phyloP scores from a whole-genome alignment of 306 rosid species.

The Gillenia trifoliata region DNA sequence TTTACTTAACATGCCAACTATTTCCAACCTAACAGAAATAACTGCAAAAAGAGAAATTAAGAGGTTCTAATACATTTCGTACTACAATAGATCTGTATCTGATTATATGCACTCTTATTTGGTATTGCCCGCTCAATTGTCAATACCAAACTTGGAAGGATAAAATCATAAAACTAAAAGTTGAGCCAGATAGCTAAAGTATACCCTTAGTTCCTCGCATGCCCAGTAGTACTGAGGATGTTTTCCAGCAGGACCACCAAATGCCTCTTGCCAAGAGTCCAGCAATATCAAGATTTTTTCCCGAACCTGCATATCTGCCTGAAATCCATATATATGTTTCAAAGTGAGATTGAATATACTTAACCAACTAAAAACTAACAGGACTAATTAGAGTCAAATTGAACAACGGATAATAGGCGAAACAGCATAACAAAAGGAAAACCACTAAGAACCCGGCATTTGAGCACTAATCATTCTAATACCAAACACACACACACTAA shows the following conservation, averaged over 20 bases:
- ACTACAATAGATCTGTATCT: neutral
- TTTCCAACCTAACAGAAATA: neutral
- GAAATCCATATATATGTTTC: slow-evolving; percentile 22
- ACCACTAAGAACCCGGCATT: neutral
- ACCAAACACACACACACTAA: neutral
- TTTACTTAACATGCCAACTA: neutral
- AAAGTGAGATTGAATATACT: neutral
- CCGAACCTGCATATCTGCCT: slow-evolving; percentile 94
- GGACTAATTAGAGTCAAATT: neutral
- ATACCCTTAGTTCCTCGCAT: slow-evolving; percentile 76
- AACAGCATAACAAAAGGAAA: too few relatives aligned
- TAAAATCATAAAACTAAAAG: slow-evolving; percentile 6
- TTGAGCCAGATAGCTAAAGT: slow-evolving; percentile 9
- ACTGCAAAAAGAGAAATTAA: neutral
- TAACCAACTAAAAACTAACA: neutral
- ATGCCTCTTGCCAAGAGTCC: slow-evolving; percentile 96
- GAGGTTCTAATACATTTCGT: neutral
- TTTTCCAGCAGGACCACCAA: slow-evolving; percentile 88
- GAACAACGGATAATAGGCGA: neutral
- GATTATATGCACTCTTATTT: neutral
- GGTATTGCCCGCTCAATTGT: neutral
- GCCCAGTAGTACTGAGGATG: slow-evolving; percentile 90
- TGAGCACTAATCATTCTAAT: neutral
- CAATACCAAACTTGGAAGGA: slow-evolving; percentile 12
- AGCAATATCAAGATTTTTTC: slow-evolving; percentile 76